Conservation (phyloP, 106 monocot species). For the Narthecium ossifragum region DNA sequence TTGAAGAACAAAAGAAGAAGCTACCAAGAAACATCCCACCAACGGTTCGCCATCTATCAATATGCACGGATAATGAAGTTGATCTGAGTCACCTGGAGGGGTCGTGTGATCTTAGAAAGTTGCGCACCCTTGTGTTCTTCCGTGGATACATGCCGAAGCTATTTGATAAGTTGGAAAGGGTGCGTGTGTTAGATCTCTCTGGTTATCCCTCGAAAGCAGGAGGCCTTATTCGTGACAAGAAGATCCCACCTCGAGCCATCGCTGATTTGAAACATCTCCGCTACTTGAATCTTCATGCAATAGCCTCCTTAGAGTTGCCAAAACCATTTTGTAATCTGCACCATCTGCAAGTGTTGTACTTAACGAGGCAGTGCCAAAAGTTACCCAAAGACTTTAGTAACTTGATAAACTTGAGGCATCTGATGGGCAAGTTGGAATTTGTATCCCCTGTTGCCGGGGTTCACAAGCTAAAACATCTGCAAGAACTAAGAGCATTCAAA, state of each 20-base stretch:
- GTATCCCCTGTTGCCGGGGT: background rate
- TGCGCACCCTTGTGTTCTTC: conserved; percentile 15
- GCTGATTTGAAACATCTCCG: conserved; percentile 1
- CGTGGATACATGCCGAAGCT: background rate
- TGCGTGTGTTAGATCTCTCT: conserved; percentile 15
- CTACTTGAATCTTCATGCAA: background rate
- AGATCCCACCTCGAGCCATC: background rate
- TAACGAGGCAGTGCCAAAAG: background rate
- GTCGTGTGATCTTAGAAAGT: background rate
- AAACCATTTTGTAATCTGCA: background rate
- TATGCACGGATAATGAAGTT: background rate
- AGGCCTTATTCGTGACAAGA: no score
- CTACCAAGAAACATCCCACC: no score
- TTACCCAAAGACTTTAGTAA: background rate
- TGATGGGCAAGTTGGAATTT: background rate
- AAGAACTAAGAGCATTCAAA: background rate
- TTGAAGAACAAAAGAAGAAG: no score
- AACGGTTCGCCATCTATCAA: conserved; percentile 14
- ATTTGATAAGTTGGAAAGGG: conserved; percentile 5
- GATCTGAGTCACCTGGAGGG: background rate
- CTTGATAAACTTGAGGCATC: background rate
- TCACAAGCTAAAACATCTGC: background rate
- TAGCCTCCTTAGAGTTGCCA: background rate
- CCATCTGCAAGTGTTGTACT: conserved; percentile 12
- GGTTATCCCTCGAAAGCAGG: background rate